Evolutionary conservation across 2,329 filamentous ascomycete genomes (phyloP).

Genomic region (Fusarium mangiferae): DNA sequence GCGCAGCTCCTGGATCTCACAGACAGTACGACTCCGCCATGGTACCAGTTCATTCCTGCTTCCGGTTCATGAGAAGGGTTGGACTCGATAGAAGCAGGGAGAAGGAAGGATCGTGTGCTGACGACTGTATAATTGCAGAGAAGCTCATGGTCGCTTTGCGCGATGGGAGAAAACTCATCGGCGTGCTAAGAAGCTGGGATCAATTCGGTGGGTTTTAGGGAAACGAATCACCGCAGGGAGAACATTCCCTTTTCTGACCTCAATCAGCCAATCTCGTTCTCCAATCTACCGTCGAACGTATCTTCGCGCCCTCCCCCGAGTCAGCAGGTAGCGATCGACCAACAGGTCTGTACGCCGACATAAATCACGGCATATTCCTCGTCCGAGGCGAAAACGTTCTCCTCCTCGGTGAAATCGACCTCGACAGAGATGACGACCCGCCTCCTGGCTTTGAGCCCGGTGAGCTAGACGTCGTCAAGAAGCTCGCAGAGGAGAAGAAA

Average conservation of each 20-base stretch:
- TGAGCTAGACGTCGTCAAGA: slow-evolving; percentile 75
- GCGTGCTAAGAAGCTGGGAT: slow-evolving; percentile 94
- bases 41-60: slow-evolving; percentile 15
- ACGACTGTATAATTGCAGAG: slow-evolving; percentile 66
- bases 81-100: background rate
- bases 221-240: background rate
- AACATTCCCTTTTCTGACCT: slow-evolving; percentile 24
- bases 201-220: slow-evolving; percentile 80
- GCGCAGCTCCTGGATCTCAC: slow-evolving; percentile 95
- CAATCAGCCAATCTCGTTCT: slow-evolving; percentile 88
- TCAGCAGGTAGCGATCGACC: slow-evolving; percentile 50
- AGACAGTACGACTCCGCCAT: slow-evolving; percentile 77
- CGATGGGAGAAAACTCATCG: slow-evolving; percentile 93
- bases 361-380: slow-evolving; percentile 86
- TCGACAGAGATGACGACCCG: slow-evolving; percentile 92
- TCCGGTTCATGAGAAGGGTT: slow-evolving; percentile 4
- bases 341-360: slow-evolving; percentile 78
- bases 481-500: slow-evolving; percentile 78
- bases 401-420: slow-evolving; percentile 92
- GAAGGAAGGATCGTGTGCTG: slow-evolving; percentile 40
- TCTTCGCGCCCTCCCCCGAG: slow-evolving; percentile 72
- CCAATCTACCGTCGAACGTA: slow-evolving; percentile 89
- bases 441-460: slow-evolving; percentile 76
- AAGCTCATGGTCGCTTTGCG: slow-evolving; percentile 92
- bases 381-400: slow-evolving; percentile 98